Conservation (phyloP, 2,329 filamentous ascomycete genomes). For the Alternaria sp. region DNA sequence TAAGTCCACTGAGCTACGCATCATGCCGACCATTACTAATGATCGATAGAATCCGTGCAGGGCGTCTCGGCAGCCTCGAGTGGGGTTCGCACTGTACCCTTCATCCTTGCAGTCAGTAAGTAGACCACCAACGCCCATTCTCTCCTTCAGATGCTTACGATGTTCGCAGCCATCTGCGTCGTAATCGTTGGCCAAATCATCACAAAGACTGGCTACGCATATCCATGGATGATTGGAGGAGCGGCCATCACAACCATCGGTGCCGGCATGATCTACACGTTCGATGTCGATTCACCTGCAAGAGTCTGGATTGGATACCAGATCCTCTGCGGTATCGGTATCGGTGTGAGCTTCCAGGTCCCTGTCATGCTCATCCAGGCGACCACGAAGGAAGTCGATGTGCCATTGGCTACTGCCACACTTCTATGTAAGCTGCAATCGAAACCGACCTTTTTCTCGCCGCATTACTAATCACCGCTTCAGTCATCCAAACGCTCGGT, state of each 20-base stretch:
- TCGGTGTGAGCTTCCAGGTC: slow-evolving; percentile 32
- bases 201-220: slow-evolving; percentile 43
- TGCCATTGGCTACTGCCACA: slow-evolving; percentile 47
- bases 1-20: slow-evolving; percentile 27
- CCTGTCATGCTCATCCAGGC: slow-evolving; percentile 49
- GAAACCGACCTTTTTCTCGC: no score
- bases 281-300: slow-evolving; percentile 45
- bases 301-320: slow-evolving; percentile 57
- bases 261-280: slow-evolving; percentile 53
- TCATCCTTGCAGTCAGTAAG: slow-evolving; percentile 44
- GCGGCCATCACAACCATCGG: slow-evolving; percentile 41
- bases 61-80: slow-evolving; percentile 44
- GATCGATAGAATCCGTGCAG: not conserved
- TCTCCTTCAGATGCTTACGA: slow-evolving; percentile 9
- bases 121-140: not conserved
- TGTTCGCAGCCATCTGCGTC: not conserved
- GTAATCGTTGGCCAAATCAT: slow-evolving; percentile 8
- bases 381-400: slow-evolving; percentile 39
- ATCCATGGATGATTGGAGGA: slow-evolving; percentile 44
- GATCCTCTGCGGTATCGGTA: slow-evolving; percentile 51
- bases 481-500: slow-evolving; percentile 42
- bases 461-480: not conserved
- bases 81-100: slow-evolving; percentile 53
- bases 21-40: not conserved
- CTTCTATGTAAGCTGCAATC: slow-evolving; percentile 46